Conservation (phyloP, 805 yeast species). For the Myxozyma mucilagina region DNA sequence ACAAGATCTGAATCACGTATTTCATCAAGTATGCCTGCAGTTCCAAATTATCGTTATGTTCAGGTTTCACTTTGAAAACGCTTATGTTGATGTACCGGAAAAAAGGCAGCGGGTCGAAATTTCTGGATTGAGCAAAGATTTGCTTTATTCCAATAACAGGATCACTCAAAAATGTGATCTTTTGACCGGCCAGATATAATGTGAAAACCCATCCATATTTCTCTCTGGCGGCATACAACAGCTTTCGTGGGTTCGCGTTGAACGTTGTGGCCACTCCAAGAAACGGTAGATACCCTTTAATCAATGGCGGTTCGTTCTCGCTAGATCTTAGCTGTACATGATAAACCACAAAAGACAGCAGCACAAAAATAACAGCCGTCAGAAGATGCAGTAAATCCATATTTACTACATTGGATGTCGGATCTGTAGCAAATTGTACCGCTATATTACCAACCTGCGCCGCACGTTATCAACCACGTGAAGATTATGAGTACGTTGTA, state of each 20-base stretch:
- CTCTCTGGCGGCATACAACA: constrained; percentile 7
- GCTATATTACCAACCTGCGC: background rate
- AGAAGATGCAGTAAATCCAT: background rate
- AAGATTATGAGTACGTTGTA: background rate
- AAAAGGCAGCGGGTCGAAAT: constrained; percentile 6
- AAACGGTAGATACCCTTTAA: constrained; percentile 24
- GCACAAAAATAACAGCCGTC: background rate
- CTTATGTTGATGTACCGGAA: constrained; percentile 6
- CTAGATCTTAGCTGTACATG: constrained; percentile 8
- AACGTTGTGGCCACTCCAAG: constrained; percentile 19
- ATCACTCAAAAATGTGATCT: constrained; percentile 22
- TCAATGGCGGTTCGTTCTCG: constrained; percentile 18
- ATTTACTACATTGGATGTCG: no score
- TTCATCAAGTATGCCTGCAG: background rate
- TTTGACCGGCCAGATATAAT: constrained; percentile 20
- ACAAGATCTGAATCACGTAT: background rate
- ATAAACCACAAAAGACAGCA: constrained; percentile 1
- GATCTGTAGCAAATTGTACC: no score
- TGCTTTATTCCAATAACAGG: constrained; percentile 21
- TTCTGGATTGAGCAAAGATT: constrained; percentile 1
- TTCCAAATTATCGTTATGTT: constrained; percentile 1
- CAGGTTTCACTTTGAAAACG: constrained; percentile 7
- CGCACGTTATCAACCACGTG: background rate
- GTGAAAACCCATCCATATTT: constrained; percentile 22
- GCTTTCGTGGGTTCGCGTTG: constrained; percentile 10